These are phyloP conservation scores for Daedalea quercina DNA, from an alignment of 768 basidiomycete genomes.

Conservation along the genomic window DNA sequence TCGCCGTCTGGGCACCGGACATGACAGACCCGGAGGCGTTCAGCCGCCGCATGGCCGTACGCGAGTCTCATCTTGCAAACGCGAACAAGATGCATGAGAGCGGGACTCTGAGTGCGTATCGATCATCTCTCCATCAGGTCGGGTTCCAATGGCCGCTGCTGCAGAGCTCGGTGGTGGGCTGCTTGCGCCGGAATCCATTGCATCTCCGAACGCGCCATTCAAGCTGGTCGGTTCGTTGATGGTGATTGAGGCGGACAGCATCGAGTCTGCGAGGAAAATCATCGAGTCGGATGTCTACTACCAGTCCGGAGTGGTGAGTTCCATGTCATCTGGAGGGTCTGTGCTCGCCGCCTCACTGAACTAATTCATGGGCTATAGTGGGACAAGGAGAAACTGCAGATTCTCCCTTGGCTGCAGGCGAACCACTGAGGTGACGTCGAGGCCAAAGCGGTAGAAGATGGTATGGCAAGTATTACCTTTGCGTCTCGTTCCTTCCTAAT, in stretches of 20 bases:
- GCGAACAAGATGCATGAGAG: slow-evolving; percentile 34
- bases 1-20: slow-evolving; percentile 65
- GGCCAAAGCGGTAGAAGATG: too few species aligned
- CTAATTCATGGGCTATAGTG: slow-evolving; percentile 31
- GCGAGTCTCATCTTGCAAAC: slow-evolving; percentile 42
- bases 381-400: slow-evolving; percentile 48
- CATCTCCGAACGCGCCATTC: slow-evolving; percentile 36
- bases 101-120: slow-evolving; percentile 45
- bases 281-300: slow-evolving; percentile 40
- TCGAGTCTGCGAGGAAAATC: slow-evolving; percentile 37
- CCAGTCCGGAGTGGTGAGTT: slow-evolving; percentile 34
- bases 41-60: slow-evolving; percentile 48
- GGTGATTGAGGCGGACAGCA: slow-evolving; percentile 44
- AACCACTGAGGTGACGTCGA: background rate
- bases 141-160: too few species aligned
- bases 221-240: slow-evolving; percentile 57
- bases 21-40: slow-evolving; percentile 52
- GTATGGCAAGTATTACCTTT: too few species aligned
- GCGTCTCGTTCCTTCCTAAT: too few species aligned
- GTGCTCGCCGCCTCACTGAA: background rate
- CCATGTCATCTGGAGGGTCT: background rate
- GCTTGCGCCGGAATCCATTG: slow-evolving; percentile 51
- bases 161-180: slow-evolving; percentile 54
- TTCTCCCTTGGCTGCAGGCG: slow-evolving; percentile 32
- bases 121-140: too few species aligned